These are phyloP conservation scores for Geotrichum klebahnii DNA, from an alignment of 1,139 yeast genomes.

Conservation along the genomic window DNA sequence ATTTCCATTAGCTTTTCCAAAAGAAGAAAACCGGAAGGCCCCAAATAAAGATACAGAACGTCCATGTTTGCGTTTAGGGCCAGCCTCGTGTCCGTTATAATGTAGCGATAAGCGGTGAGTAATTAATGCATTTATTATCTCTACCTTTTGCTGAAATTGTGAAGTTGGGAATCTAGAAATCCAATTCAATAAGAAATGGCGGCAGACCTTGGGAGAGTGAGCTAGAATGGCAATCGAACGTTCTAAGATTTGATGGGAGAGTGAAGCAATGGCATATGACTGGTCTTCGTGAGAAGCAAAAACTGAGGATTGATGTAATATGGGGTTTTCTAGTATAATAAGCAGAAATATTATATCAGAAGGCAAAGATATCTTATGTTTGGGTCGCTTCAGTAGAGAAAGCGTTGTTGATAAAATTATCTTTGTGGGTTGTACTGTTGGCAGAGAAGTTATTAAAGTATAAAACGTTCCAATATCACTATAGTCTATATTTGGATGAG, in stretches of 20 bases:
- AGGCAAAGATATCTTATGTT: slow-evolving; percentile 27
- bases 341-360: slow-evolving; percentile 32
- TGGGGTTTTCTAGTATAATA: slow-evolving; percentile 38
- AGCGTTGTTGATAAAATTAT: slow-evolving; percentile 27
- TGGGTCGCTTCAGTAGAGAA: slow-evolving; percentile 33
- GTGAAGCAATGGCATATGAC: slow-evolving; percentile 23
- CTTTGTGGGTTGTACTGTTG: slow-evolving; percentile 25
- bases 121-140: slow-evolving; percentile 40
- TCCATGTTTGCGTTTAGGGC: neutral
- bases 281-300: slow-evolving; percentile 23
- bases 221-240: slow-evolving; percentile 64
- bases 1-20: neutral
- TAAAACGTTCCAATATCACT: slow-evolving; percentile 29
- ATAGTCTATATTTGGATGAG: slow-evolving; percentile 33
- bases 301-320: slow-evolving; percentile 29
- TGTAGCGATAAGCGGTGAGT: slow-evolving; percentile 37
- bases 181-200: slow-evolving; percentile 56
- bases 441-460: slow-evolving; percentile 24
- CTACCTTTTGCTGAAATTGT: slow-evolving; percentile 34
- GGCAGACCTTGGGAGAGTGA: slow-evolving; percentile 43
- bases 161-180: slow-evolving; percentile 43
- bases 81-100: slow-evolving; percentile 16
- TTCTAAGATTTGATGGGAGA: slow-evolving; percentile 62
- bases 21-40: neutral
- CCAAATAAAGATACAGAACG: neutral